Evolutionary conservation across 805 yeast species (phyloP), one percentile per base, ranked within the genome.

Genomic region (Metschnikowia gruessii): DNA sequence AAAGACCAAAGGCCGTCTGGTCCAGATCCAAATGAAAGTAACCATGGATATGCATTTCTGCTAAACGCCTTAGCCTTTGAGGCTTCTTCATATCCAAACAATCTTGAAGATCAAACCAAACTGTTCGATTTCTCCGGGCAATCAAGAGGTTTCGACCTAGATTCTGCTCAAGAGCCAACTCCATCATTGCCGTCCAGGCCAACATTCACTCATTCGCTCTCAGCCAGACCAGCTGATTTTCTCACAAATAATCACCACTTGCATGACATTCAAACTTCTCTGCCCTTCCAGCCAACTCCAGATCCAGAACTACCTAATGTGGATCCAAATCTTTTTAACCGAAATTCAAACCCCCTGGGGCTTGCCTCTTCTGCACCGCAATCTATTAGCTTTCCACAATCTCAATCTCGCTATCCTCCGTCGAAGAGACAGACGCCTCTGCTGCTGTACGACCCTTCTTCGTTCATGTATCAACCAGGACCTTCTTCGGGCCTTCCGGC

Each of bases 11-110:
- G 41, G 15, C 40, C 12, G 3, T 21, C 41, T n/a, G 31, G 36
- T 3, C 21, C 40, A 19, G 17, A 19, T 33, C 18, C 40, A 13
- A 44, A 22, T 43, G 43, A 38, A 10, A 31, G 28, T 19, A 42
- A 42, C 28, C 49, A 54, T 37, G 52, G 49, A 13, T 65, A 52
- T 45, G 55, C 58, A 18, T 76, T 76, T 49, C 59, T 72, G 39
- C 63, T 76, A 24, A 77, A 75, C 48, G 78, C 80, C 3, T 58
- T 75, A 47, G 79, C 79, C 0, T 69, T 72, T 48, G 82, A 77
- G 43, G 48, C 43, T 15, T 43, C 43, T n/a, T 16, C 29, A 8
- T 21, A 44, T 4, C 79, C 77, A 6, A 69, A 74, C 9, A 22
- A 29, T 13, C 17, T 36, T 15, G 40, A 34, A 52, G 64, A 53